Evolutionary conservation across 345 rosid genomes (phyloP), one percentile per base, ranked within the genome.

Genomic region (Conringia planisiliqua): DNA sequence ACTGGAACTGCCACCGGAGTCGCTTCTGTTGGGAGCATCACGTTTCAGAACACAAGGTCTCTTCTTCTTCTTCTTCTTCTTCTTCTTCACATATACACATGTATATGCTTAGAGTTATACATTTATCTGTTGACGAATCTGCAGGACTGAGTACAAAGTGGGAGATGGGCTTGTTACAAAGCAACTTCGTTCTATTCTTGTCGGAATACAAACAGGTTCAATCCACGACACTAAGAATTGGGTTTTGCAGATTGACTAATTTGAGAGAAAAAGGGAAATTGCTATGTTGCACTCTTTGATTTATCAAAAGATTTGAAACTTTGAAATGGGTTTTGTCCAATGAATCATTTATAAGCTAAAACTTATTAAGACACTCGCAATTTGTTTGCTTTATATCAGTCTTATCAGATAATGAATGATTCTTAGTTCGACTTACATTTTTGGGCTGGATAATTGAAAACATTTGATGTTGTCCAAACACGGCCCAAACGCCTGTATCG

Each of bases 1-100:
- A 91, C 91, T 1, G 97, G 97, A 75, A 87, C 95, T 10, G 97
- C 95, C 2, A 85, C 78, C 16, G 90, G 87, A 55, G 88, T 86
- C 59, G 92, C 89, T 56, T 47, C 91, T 9, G 94, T 89, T 10
- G 91, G 88, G 39, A 85, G 88, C 52, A 73, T 89, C 43, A 89
- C 94, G 4, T 78, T 82, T 71, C 79, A 84, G 62, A 85, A 84
- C 54, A 82, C 67, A 59, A 86, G 88, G 97, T 50, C 43, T 39
- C 54, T 71, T 56, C 13, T 40, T 56, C 22, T 54, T 35, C 50
- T 46, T n/a, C n/a, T n/a, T 39, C 54, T 71, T 56, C 13, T 40
- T 56, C 22, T 43, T 35, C 38, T 46, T 63, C 61, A 40, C 61
- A 17, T 57, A 30, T 47, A 6, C 16, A 54, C 52, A 9, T 52